phyloP scores from a whole-genome alignment of 2,329 filamentous ascomycete genomes.

The Macrophomina phaseolina region DNA sequence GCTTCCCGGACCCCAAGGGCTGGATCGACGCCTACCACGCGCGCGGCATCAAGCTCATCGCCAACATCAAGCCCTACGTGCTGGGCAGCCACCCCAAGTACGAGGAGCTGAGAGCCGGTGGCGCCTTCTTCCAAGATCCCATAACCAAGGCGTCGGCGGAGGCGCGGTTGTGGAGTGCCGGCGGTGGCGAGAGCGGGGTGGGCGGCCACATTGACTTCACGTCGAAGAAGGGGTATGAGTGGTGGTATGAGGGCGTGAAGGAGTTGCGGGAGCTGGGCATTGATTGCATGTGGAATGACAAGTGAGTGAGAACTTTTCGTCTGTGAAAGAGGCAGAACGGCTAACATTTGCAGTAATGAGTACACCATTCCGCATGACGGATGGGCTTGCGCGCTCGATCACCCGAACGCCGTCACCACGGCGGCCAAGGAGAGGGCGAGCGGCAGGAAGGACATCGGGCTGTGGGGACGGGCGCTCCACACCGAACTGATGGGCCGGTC shows the following conservation, averaged over 20 bases:
- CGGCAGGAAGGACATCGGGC: constrained; percentile 60
- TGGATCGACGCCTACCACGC: constrained; percentile 68
- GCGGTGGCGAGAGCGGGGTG: constrained; percentile 71
- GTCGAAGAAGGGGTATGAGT: constrained; percentile 68
- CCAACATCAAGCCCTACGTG: constrained; percentile 77
- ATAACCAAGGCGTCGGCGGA: constrained; percentile 55
- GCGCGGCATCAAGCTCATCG: constrained; percentile 69
- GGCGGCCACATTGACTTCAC: constrained; percentile 78
- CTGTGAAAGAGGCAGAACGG: not conserved
- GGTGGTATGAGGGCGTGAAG: constrained; percentile 74
- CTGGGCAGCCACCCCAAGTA: constrained; percentile 72
- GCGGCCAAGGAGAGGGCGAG: constrained; percentile 30
- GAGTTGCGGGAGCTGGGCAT: constrained; percentile 68
- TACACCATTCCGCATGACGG: constrained; percentile 70
- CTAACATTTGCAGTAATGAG: constrained; percentile 59
- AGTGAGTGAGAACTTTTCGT: constrained; percentile 39
- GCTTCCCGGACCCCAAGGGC: constrained; percentile 70
- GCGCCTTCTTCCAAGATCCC: constrained; percentile 69
- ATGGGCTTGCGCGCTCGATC: constrained; percentile 66
- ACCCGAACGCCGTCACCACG: constrained; percentile 51
- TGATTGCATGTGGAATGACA: constrained; percentile 80
- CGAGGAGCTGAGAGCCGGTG: constrained; percentile 60
- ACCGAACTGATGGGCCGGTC: constrained; percentile 74
- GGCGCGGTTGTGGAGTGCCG: constrained; percentile 73
- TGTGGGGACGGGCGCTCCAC: constrained; percentile 73